Base-by-base conservation (phyloP, 2,329 filamentous ascomycete genomes). In the Septoria linicola region DNA sequence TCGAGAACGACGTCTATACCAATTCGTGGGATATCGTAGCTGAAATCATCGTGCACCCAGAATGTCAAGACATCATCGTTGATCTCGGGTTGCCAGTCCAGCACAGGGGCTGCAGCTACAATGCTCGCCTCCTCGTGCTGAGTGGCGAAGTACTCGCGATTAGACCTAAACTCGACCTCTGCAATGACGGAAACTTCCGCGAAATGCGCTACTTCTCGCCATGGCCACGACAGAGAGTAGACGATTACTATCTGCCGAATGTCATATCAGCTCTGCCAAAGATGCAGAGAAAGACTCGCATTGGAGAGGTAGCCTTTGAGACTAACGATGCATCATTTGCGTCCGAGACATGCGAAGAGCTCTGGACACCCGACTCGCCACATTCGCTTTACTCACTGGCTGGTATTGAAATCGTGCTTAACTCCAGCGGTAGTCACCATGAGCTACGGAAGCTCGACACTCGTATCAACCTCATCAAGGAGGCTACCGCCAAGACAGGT, bases 101-200 rank as follows among this genome's bases (percentile, higher is more conserved):
- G 37, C 84, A 87, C 65, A 71, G 80, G 35, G 82, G 82, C 61
- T 73, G 80, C 45, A 74, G 79, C 48, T 88, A 82, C 70, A 88
- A 87, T 66, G 82, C 80, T 59, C 75, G 86, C 19, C 74, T 85
- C n/a, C 78, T 88, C 55, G 74, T 75, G 54, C 75, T 82, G 43
- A 80, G 90, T 59, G 78, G 81, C 43, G 82, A 84, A 69, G 83
- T 91, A 16, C 70, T 90, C 14, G 74, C 85, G 52, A 85, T 93
- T 51, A 76, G 87, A 8, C 86, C 86, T 0, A 90, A 89, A 69
- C 75, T 88, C 57, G 83, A 76, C 61, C 76, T 90, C 4, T 85
- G 85, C 41, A 85, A 87, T 54, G 84, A 88, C 66, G 86, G 85
- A 1, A 87, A 76, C 60, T 75, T 71, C 46, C 66, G 73, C 4